phyloP scores from a whole-genome alignment of 1,284 basidiomycete species.

The Leccinum pseudoinsigne region DNA sequence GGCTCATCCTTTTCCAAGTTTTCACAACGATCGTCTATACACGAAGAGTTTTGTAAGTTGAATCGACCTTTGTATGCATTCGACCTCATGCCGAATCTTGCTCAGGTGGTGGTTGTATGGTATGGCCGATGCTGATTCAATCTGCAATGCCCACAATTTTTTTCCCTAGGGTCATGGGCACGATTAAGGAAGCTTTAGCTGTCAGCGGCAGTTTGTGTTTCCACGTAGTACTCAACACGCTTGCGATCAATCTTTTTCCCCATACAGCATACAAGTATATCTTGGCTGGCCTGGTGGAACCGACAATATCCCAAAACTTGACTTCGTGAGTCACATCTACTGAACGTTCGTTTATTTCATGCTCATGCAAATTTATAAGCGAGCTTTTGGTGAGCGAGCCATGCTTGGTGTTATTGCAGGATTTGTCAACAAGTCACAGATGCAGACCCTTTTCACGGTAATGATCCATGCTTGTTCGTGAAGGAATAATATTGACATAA shows the following conservation, averaged over 20 bases:
- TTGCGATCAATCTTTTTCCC: background rate
- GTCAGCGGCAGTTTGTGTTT: background rate
- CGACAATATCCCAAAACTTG: background rate
- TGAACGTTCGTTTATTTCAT: background rate
- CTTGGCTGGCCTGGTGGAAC: background rate
- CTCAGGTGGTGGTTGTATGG: slow-evolving; percentile 1
- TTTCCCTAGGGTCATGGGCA: background rate
- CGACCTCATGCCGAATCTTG: background rate
- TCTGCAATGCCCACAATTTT: slow-evolving; percentile 3
- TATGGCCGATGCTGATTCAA: background rate
- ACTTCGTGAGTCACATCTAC: background rate
- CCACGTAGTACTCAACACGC: background rate
- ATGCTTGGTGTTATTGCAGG: background rate
- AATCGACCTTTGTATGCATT: background rate
- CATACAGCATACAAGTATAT: slow-evolving; percentile 1
- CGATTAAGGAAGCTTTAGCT: background rate
- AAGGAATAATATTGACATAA: background rate
- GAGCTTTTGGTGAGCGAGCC: slow-evolving; percentile 4
- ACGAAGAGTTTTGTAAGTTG: slow-evolving; percentile 13
- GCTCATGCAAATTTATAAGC: background rate
- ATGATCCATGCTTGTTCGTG: too few species aligned
- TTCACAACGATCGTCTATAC: slow-evolving; percentile 7
- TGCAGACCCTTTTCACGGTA: slow-evolving; percentile 5
- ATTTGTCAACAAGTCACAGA: background rate
- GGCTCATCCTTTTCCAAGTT: slow-evolving; percentile 4